phyloP scores from a whole-genome alignment of 305 asterid species.

The Solanum hybrid region DNA sequence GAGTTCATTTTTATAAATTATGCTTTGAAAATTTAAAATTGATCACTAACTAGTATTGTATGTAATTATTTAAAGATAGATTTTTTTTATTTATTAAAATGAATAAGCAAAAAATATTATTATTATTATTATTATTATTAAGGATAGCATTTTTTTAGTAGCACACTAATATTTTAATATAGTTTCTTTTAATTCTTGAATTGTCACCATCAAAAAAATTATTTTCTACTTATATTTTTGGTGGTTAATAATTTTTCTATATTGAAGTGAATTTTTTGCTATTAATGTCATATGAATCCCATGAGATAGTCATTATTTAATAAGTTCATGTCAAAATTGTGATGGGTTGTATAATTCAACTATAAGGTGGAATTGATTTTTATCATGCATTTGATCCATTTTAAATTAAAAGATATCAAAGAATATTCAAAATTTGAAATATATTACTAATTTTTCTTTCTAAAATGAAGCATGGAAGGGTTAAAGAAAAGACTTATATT shows the following conservation, averaged over 20 bases:
- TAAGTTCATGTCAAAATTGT: neutral
- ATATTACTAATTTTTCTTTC: neutral
- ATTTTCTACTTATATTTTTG: neutral
- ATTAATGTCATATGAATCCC: neutral
- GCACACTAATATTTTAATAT: neutral
- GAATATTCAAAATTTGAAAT: neutral
- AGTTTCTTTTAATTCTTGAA: neutral
- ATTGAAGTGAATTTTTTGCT: neutral
- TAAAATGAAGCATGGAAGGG: neutral
- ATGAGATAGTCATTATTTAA: neutral
- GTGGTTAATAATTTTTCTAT: neutral
- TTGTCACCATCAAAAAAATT: neutral
- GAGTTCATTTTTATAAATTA: neutral
- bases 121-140: neutral
- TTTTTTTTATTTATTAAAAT: neutral
- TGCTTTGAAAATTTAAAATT: neutral
- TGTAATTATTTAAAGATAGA: neutral
- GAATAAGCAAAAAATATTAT: neutral
- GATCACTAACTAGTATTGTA: neutral
- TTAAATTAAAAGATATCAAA: neutral
- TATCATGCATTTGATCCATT: neutral
- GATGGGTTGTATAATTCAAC: neutral
- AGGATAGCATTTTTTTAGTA: neutral
- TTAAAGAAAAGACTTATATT: neutral
- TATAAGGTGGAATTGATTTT: neutral